Conservation (phyloP, 169 alveolate species). For the Amoebophrya sp. region DNA sequence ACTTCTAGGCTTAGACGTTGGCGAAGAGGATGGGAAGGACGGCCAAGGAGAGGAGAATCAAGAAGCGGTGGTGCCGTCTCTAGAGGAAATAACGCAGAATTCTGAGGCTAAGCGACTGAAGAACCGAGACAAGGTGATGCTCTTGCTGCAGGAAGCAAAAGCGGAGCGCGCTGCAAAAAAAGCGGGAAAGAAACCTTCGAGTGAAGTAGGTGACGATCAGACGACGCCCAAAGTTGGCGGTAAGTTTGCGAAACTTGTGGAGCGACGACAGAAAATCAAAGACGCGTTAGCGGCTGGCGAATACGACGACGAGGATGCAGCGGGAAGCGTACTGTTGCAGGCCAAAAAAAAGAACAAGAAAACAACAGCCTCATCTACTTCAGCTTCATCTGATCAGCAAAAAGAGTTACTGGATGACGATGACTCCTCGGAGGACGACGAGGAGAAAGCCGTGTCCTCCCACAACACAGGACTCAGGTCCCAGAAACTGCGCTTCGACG, state of each 20-base stretch:
- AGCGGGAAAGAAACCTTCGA: constrained; percentile 31
- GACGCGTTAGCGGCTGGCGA: not conserved
- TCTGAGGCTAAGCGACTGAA: not conserved
- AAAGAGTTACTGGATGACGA: not conserved
- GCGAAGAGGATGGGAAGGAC: not conserved
- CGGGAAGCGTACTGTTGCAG: not conserved
- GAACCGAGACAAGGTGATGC: constrained; percentile 8
- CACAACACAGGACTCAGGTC: not conserved
- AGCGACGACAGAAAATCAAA: not conserved
- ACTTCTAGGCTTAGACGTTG: too few species aligned
- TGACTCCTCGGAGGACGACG: not conserved
- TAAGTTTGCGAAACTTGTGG: not conserved
- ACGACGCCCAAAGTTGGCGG: too few species aligned
- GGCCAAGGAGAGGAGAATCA: not conserved
- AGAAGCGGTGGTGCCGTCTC: not conserved
- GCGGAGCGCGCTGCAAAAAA: not conserved
- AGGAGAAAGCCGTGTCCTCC: not conserved
- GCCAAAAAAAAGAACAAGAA: not conserved
- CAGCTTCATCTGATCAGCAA: too few species aligned
- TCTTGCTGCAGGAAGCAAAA: not conserved
- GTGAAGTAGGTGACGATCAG: too few species aligned
- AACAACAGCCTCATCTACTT: not conserved
- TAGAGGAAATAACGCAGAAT: not conserved
- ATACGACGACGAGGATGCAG: not conserved
- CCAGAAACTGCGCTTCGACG: not conserved